phyloP scores from a whole-genome alignment of 257 asterid genomes.

The Solanum piurae region DNA sequence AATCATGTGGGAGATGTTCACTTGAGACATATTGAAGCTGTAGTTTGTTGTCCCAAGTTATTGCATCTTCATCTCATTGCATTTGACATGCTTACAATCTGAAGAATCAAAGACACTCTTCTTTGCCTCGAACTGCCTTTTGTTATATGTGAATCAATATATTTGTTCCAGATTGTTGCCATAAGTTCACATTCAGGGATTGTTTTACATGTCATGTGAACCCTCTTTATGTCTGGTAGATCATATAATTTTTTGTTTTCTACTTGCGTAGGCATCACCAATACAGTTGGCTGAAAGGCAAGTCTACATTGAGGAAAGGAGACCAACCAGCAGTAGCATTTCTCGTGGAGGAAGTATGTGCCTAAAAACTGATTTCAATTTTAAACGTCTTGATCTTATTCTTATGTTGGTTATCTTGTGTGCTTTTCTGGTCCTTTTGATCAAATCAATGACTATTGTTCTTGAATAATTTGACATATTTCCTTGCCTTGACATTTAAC shows the following conservation, averaged over 20 bases:
- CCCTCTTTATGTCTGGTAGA: neutral
- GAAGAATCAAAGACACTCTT: neutral
- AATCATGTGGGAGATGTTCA: neutral
- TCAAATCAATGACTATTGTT: neutral
- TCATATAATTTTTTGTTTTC: neutral
- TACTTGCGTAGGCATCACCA: slow-evolving; percentile 56
- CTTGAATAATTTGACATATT: neutral
- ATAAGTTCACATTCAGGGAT: neutral
- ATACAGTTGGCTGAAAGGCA: slow-evolving; percentile 51
- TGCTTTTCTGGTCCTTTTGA: neutral
- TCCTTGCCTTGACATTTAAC: neutral
- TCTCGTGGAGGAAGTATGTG: slow-evolving; percentile 74
- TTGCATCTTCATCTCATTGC: neutral
- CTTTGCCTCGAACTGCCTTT: neutral
- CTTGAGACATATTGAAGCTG: neutral
- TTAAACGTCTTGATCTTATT: neutral
- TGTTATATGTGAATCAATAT: neutral
- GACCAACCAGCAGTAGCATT: slow-evolving; percentile 29
- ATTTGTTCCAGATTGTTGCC: neutral
- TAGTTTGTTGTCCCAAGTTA: neutral
- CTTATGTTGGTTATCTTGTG: neutral
- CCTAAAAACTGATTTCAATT: neutral
- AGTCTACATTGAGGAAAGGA: slow-evolving; percentile 73
- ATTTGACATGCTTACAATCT: neutral
- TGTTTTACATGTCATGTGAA: neutral